Evolutionary conservation across 2,329 filamentous ascomycete genomes (phyloP).

Genomic region (Aspergillus sp.): DNA sequence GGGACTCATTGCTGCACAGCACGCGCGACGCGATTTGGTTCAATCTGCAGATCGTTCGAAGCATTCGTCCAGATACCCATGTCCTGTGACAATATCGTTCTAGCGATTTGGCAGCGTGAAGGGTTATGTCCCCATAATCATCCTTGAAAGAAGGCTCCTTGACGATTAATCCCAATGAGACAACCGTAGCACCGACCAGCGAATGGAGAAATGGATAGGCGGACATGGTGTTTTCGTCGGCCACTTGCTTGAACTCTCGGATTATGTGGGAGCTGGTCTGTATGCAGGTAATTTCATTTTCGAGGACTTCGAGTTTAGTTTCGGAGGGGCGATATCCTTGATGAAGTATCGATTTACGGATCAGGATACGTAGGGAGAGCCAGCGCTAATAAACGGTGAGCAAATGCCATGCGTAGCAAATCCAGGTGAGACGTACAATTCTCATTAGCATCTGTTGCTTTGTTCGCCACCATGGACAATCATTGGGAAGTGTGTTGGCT

Average conservation of each 20-base stretch:
- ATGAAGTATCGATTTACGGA: slow-evolving; percentile 19
- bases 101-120: slow-evolving; percentile 14
- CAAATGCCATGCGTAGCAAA: not conserved
- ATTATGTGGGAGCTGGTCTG: slow-evolving; percentile 15
- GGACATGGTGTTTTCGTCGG: slow-evolving; percentile 17
- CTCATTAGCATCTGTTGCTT: slow-evolving; percentile 22
- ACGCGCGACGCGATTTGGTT: slow-evolving; percentile 12
- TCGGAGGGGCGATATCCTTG: not conserved
- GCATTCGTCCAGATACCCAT: slow-evolving; percentile 22
- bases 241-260: slow-evolving; percentile 16
- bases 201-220: slow-evolving; percentile 23
- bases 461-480: slow-evolving; percentile 15
- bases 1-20: not conserved
- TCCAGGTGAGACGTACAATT: slow-evolving; percentile 12
- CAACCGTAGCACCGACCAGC: slow-evolving; percentile 17
- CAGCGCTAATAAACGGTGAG: slow-evolving; percentile 15
- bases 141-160: slow-evolving; percentile 15
- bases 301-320: slow-evolving; percentile 6
- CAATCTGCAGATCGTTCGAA: slow-evolving; percentile 14
- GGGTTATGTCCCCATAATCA: slow-evolving; percentile 10
- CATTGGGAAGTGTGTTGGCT: not conserved
- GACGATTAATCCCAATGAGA: slow-evolving; percentile 18
- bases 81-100: slow-evolving; percentile 19
- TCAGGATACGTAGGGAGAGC: slow-evolving; percentile 17
- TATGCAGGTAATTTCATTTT: slow-evolving; percentile 22